Evolutionary conservation across 2,329 filamentous ascomycete species (phyloP), one percentile per base, ranked within the genome.

Genomic region (Cercospora sp.): DNA sequence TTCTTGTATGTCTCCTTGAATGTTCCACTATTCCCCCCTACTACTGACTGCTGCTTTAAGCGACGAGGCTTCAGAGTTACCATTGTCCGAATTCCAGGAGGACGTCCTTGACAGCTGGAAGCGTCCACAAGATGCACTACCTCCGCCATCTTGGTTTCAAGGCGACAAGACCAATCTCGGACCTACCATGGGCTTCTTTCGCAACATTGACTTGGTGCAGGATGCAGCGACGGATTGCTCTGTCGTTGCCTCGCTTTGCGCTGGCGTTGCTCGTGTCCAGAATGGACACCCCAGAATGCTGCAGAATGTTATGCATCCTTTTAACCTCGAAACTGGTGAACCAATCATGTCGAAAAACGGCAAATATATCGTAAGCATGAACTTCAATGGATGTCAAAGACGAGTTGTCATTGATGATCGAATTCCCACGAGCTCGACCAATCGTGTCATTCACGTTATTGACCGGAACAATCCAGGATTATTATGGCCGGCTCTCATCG

Each of bases 151-250:
- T 2, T 79, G 79, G 76, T 77, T 78, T 23, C 73, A 76, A 1
- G 72, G 71, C 4, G 72, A 75, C 33, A 73, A 76, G 33, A 69
- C 67, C 30, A 71, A 76, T 12, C 71, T 78, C 3, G 79, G 78
- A 3, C 84, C 84, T 13, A 81, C 86, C 10, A 91, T 92, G 88
- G 79, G 81, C 58, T 82, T 85, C 16, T 80, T 81, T 6, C 80
- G 84, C 8, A 84, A 86, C 13, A 88, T 91, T 69, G 94, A 99
- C 79, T 86, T 99, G 7, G 93, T 97, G 2, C 95, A 99, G 79
- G 95, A 99, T 79, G 89, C 97, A 68, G 94, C 94, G 5, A 96
- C 94, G 0, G 95, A 99, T 78, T 99, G 95, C 77, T 98, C 95
- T 1, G 94, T 99, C 3, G 94, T 99, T 30, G 95, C 95, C 16